Conservation (phyloP, 2,329 filamentous ascomycete species). For the Ascochyta koolunga region DNA sequence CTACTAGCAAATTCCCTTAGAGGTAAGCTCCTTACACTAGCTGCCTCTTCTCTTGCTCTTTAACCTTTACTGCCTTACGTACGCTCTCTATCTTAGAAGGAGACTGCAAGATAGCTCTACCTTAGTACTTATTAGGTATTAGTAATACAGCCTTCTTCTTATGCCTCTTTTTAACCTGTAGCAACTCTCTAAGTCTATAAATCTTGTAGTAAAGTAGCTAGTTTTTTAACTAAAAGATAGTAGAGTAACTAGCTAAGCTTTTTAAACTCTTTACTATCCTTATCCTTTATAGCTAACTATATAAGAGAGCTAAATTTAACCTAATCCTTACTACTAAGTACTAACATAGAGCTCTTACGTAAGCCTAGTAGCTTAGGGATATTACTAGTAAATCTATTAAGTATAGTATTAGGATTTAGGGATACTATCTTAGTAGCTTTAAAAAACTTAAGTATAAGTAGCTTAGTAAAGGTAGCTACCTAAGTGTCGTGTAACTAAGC, state of each 20-base stretch:
- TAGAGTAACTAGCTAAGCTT: slow-evolving; percentile 9
- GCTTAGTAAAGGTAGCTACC: not conserved
- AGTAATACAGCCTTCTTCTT: slow-evolving; percentile 39
- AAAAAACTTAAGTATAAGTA: not conserved
- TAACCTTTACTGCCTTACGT: not conserved
- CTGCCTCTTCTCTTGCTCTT: not conserved
- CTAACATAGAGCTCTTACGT: too few species aligned
- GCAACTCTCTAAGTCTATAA: not conserved
- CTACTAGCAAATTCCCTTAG: too few species aligned
- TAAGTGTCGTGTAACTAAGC: too few species aligned
- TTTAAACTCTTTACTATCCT: not conserved
- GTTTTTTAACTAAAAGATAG: slow-evolving; percentile 7
- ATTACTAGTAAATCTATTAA: too few species aligned
- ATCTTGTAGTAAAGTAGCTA: slow-evolving; percentile 10
- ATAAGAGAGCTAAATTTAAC: slow-evolving; percentile 9
- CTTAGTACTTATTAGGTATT: not conserved
- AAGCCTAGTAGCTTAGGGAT: too few species aligned
- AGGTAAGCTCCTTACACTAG: too few species aligned
- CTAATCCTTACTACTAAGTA: slow-evolving; percentile 10
- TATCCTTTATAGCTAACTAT: not conserved
- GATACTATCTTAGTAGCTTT: not conserved
- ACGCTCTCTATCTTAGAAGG: not conserved
- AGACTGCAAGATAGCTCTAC: not conserved
- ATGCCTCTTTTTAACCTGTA: slow-evolving; percentile 12
- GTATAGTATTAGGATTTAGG: not conserved